Evolutionary conservation across 2,329 filamentous ascomycete genomes (phyloP), one percentile per base, ranked within the genome.

Genomic region (Neonectria sp.): DNA sequence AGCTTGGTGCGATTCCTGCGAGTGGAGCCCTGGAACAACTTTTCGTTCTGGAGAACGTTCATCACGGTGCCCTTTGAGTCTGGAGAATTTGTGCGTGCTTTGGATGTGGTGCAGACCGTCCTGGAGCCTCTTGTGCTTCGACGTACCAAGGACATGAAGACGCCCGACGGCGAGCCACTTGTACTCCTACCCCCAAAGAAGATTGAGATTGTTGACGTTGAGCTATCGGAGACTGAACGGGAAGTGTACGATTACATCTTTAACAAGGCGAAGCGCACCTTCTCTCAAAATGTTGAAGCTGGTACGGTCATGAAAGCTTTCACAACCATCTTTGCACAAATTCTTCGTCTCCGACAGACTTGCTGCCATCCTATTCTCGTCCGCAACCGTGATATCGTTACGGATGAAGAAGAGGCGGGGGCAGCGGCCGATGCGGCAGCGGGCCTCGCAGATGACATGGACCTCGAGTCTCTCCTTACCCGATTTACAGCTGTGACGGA

Each of bases 1-100:
- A 97, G 94, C 76, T 83, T 99, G 43, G 94, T 98, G 13, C 91
- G 94, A 3, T 99, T 98, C 81, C 84, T 99, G 12, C 91, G 94
- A 63, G 96, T 99, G 4, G 95, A 98, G 78, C 96, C 96, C 0
- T 99, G 96, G 96, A 96, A 93, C 76, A 98, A 98, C 79, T 99
- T 99, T 80, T 97, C 95, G 0, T 99, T 97, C 82, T 99, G 96
- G 96, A 95, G 95, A 78, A 98, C 96, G 0, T 99, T 99, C 79
- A 98, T 99, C 77, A 99, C 96, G 0, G 92, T 97, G 1, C 96
- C 96, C 0, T 99, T 99, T 71, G 96, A 99, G 79, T 95, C 94
- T 0, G 96, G 96, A 72, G 93, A 99, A 70, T 98, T 97, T 77
- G 90, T 98, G 73, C 91, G 95, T 5, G 96, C 96, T 1, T 86